Percentiles rank a stretch among this genome's conserved stretches.
These are phyloP conservation scores for Leishmania mexicana DNA, from an alignment of 208 protist genomes.

Conservation along the genomic window DNA sequence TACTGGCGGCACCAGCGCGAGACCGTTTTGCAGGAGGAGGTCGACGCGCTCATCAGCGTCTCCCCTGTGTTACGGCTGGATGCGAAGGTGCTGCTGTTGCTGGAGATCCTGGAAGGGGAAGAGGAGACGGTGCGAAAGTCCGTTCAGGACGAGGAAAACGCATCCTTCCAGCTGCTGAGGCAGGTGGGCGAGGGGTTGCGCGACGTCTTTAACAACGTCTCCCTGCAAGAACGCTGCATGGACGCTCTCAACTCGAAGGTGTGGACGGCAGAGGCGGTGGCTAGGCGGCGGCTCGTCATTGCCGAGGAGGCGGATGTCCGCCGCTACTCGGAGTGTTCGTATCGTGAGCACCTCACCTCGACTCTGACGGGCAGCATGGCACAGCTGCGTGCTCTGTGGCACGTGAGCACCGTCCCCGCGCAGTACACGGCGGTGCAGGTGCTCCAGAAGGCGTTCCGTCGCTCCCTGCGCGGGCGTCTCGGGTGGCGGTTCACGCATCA, in stretches of 20 bases:
- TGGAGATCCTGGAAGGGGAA: constrained; percentile 35
- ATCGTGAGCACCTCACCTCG: neutral
- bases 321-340: neutral
- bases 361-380: constrained; percentile 1
- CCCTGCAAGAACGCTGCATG: constrained; percentile 4
- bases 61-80: constrained; percentile 12
- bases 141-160: constrained; percentile 26
- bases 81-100: constrained; percentile 24
- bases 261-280: constrained; percentile 8
- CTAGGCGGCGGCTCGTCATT: constrained; percentile 4
- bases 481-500: constrained; percentile 64
- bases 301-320: constrained; percentile 6
- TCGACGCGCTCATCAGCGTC: constrained; percentile 32
- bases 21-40: constrained; percentile 30
- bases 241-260: constrained; percentile 5
- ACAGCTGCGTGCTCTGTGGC: constrained; percentile 19
- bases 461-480: constrained; percentile 40
- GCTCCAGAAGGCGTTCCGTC: constrained; percentile 55
- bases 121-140: constrained; percentile 34
- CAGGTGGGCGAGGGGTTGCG: neutral
- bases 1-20: constrained; percentile 73
- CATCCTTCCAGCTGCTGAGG: constrained; percentile 1
- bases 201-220: neutral
- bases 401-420: constrained; percentile 15
- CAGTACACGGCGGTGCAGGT: constrained; percentile 31